Percentiles rank a stretch among this genome's conserved stretches.
Evolutionary conservation across 2,329 filamentous ascomycete genomes (phyloP).

Genomic region (Podosphaera aphanis): DNA sequence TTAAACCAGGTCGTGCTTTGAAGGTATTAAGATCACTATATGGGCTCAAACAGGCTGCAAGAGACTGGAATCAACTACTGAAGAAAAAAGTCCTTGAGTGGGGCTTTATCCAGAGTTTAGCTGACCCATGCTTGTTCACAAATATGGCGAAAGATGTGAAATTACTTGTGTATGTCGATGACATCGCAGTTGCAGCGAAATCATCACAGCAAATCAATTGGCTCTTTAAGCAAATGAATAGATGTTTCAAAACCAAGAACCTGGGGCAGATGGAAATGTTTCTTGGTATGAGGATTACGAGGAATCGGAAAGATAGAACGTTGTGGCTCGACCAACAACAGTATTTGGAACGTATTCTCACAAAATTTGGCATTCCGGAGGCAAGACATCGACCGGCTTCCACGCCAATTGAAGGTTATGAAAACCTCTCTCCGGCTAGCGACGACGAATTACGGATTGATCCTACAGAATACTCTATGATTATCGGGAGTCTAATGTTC

Average conservation of each 20-base stretch:
- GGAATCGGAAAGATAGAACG: not conserved
- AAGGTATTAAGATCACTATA: not conserved
- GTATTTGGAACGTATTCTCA: not conserved
- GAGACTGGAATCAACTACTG: not conserved
- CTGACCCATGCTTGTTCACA: not conserved
- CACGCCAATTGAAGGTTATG: not conserved
- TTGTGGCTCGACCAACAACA: not conserved
- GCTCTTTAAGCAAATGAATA: not conserved
- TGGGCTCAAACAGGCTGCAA: not conserved
- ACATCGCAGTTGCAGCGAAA: not conserved
- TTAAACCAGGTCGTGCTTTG: not conserved
- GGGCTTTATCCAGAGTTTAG: not conserved
- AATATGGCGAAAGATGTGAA: not conserved
- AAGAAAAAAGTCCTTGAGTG: not conserved
- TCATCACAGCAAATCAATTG: not conserved
- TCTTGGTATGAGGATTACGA: not conserved
- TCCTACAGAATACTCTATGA: not conserved
- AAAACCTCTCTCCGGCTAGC: not conserved
- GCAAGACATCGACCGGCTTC: not conserved
- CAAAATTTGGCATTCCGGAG: not conserved
- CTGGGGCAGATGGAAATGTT: not conserved
- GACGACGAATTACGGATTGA: not conserved
- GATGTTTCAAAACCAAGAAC: constrained; percentile 1
- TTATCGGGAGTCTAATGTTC: not conserved
- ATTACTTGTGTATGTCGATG: not conserved